These are phyloP conservation scores for Excoecaria cochinchinensis DNA, from an alignment of 345 rosid genomes.

Conservation along the genomic window DNA sequence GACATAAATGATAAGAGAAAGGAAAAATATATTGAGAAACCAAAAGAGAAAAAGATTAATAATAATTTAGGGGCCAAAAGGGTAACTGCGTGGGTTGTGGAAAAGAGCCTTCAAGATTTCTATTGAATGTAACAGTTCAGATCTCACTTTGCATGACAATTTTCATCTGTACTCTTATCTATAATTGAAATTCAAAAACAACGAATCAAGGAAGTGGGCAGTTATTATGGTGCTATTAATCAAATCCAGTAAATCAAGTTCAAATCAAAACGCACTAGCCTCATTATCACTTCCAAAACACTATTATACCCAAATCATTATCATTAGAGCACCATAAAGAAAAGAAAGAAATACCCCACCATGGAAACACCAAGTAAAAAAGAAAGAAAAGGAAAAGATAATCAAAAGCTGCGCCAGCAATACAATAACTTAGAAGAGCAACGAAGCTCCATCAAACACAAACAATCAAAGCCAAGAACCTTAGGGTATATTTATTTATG, in stretches of 20 bases:
- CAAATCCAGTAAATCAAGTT: slow-evolving; percentile 23
- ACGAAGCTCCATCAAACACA: slow-evolving; percentile 44
- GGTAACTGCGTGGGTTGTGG: no score
- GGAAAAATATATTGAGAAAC: no score
- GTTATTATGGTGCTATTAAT: slow-evolving; percentile 17
- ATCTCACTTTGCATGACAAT: no score
- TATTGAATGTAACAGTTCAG: no score
- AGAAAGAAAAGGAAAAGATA: slow-evolving; percentile 17
- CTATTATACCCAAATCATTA: slow-evolving; percentile 1
- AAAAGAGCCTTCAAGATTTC: no score
- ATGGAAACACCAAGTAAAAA: slow-evolving; percentile 25
- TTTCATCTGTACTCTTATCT: background rate
- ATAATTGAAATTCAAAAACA: slow-evolving; percentile 14
- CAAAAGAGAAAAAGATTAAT: no score
- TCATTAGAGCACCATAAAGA: no score
- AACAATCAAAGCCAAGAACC: slow-evolving; percentile 26
- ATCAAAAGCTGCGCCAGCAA: slow-evolving; percentile 29
- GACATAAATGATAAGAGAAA: no score
- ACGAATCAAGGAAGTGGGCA: slow-evolving; percentile 23
- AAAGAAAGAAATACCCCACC: slow-evolving; percentile 23
- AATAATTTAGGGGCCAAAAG: no score
- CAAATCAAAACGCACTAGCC: slow-evolving; percentile 23
- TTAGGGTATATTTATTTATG: no score
- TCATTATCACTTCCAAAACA: slow-evolving; percentile 13
- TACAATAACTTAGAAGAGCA: slow-evolving; percentile 33